These are phyloP conservation scores for Penicillium sp. DNA, from an alignment of 2,329 filamentous ascomycete genomes.

Conservation along the genomic window DNA sequence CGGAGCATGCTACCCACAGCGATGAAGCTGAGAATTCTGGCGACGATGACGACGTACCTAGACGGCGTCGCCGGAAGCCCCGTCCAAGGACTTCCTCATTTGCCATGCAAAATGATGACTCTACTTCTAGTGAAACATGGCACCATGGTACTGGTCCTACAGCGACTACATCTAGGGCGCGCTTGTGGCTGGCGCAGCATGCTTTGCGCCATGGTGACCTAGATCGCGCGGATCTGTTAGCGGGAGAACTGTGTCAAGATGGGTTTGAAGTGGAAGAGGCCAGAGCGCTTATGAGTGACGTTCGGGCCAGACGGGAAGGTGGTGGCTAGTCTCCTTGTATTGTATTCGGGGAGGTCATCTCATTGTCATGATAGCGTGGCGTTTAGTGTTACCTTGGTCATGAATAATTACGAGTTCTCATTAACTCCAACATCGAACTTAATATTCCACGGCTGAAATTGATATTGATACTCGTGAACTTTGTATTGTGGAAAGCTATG, in stretches of 20 bases:
- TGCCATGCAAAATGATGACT: conserved; percentile 36
- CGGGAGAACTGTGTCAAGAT: conserved; percentile 90
- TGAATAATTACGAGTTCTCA: background rate
- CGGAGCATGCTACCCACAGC: conserved; percentile 34
- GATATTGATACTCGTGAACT: background rate
- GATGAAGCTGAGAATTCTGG: conserved; percentile 36
- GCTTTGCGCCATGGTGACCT: conserved; percentile 77
- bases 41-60: conserved; percentile 50
- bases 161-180: conserved; percentile 83
- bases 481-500: no score
- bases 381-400: conserved; percentile 1
- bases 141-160: conserved; percentile 75
- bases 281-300: conserved; percentile 86
- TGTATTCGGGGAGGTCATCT: background rate
- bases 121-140: conserved; percentile 37
- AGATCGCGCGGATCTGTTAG: conserved; percentile 73
- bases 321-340: conserved; percentile 5
- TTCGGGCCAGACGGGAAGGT: conserved; percentile 71
- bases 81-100: conserved; percentile 30
- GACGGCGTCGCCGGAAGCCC: conserved; percentile 54
- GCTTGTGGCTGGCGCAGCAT: conserved; percentile 88
- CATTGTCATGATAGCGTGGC: conserved; percentile 10
- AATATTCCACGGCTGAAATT: background rate
- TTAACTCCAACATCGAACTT: background rate
- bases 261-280: conserved; percentile 96